A percentile compares a stretch with the other conserved stretches of the same genome.
phyloP scores from a whole-genome alignment of 441 rosid genomes.

The Adansonia gregorii region DNA sequence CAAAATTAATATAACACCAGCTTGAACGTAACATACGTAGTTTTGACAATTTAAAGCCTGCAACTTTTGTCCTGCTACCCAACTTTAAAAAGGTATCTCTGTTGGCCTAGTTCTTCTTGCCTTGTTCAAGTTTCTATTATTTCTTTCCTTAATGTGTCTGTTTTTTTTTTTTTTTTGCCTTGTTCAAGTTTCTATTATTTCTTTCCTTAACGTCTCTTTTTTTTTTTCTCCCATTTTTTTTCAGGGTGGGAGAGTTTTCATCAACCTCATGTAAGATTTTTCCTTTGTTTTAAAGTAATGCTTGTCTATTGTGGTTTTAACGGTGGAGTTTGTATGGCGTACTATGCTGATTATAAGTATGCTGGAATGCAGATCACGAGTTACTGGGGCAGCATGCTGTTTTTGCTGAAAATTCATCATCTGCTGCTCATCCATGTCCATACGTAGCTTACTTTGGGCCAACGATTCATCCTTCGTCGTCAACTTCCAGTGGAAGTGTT shows the following conservation, averaged over 20 bases:
- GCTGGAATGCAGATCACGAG: slow-evolving; percentile 78
- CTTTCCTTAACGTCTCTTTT: slow-evolving; percentile 17
- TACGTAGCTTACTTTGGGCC: slow-evolving; percentile 89
- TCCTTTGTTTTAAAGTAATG: slow-evolving; percentile 27
- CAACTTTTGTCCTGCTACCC: neutral
- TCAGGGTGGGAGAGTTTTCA: slow-evolving; percentile 84
- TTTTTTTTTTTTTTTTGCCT: neutral
- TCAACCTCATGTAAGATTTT: slow-evolving; percentile 75
- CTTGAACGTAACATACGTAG: neutral
- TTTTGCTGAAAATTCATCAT: slow-evolving; percentile 72
- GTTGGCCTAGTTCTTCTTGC: neutral
- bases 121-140: slow-evolving; percentile 19
- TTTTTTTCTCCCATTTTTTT: neutral
- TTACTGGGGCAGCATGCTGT: slow-evolving; percentile 74
- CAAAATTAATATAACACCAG: neutral
- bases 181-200: slow-evolving; percentile 19
- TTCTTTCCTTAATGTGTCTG: slow-evolving; percentile 20
- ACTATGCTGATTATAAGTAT: slow-evolving; percentile 28
- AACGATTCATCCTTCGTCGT: slow-evolving; percentile 76
- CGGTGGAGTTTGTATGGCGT: neutral
- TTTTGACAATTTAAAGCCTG: neutral
- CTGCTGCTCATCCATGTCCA: slow-evolving; percentile 87
- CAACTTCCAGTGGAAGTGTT: slow-evolving; percentile 65
- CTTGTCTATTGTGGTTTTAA: slow-evolving; percentile 5
- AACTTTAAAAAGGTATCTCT: neutral